phyloP scores from a whole-genome alignment of 2,329 filamentous ascomycete species.

The Lomentospora prolificans region DNA sequence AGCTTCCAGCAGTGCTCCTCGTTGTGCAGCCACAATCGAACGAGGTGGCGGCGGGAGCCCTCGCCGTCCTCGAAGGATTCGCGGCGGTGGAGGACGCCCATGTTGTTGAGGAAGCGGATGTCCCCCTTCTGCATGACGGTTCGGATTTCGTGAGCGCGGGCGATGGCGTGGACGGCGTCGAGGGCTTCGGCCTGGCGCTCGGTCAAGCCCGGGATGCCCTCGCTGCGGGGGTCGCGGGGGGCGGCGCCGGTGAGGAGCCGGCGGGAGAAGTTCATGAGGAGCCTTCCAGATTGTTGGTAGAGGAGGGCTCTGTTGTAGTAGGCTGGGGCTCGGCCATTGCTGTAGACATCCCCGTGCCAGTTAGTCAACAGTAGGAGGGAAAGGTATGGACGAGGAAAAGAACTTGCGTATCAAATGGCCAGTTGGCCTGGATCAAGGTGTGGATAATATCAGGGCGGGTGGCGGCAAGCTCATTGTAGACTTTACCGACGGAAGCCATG shows the following conservation, averaged over 20 bases:
- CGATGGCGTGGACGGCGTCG: constrained; percentile 39
- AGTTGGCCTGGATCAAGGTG: constrained; percentile 31
- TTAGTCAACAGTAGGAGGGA: constrained; percentile 3
- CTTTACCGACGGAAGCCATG: constrained; percentile 41
- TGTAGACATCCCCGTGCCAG: not conserved
- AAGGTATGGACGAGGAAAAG: not conserved
- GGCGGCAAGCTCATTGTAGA: constrained; percentile 51
- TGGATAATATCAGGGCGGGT: constrained; percentile 46
- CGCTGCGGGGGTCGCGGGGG: constrained; percentile 30
- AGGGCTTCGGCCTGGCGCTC: constrained; percentile 43
- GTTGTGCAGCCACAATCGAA: constrained; percentile 41
- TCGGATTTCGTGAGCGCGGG: constrained; percentile 32
- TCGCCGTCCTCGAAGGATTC: constrained; percentile 35
- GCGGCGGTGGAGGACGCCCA: constrained; percentile 42
- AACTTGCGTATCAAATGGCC: constrained; percentile 12
- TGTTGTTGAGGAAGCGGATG: constrained; percentile 45
- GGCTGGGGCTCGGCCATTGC: constrained; percentile 7
- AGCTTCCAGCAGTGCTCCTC: constrained; percentile 38
- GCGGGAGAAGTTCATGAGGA: constrained; percentile 10
- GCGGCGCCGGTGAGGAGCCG: constrained; percentile 11
- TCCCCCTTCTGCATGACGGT: constrained; percentile 40
- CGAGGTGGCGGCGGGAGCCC: constrained; percentile 36
- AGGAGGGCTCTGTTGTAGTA: constrained; percentile 10
- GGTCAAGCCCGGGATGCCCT: constrained; percentile 45
- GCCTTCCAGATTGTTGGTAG: constrained; percentile 10